A percentile compares a stretch with the other conserved stretches of the same genome.
Evolutionary conservation across 768 basidiomycete genomes (phyloP).

Genomic region (Rhodotorula kratochvilovae): DNA sequence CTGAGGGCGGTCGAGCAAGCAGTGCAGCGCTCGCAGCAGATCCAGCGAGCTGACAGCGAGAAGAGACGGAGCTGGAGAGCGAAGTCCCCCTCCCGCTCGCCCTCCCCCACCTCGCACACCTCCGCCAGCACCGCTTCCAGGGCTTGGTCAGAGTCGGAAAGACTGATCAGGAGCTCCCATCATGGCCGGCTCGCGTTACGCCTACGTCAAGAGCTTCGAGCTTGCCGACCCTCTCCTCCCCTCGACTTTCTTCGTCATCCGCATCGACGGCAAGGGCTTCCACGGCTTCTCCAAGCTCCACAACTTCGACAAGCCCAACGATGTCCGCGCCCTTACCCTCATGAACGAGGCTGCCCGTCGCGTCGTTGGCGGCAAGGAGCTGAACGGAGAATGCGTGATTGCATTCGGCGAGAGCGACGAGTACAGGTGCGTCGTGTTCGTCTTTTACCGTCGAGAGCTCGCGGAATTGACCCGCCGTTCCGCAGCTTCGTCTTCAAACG

Average conservation of each 20-base stretch:
- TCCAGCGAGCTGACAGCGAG: neutral
- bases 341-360: conserved; percentile 86
- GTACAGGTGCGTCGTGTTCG: conserved; percentile 61
- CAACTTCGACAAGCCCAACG: conserved; percentile 83
- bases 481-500: conserved; percentile 78
- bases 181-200: conserved; percentile 91
- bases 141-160: neutral
- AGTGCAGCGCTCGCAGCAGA: neutral
- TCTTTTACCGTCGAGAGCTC: neutral
- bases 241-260: conserved; percentile 73
- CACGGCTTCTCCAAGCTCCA: conserved; percentile 87
- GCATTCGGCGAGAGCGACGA: conserved; percentile 97
- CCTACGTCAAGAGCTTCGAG: conserved; percentile 85
- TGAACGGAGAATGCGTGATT: conserved; percentile 72
- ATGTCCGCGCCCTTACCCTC: conserved; percentile 72
- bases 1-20: too few species aligned
- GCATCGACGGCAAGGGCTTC: conserved; percentile 89
- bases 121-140: neutral
- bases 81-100: too few species aligned
- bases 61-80: neutral
- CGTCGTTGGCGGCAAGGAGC: conserved; percentile 58
- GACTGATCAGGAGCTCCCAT: neutral
- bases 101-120: neutral
- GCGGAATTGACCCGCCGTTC: neutral
- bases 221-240: conserved; percentile 80